A percentile compares a stretch with the other conserved stretches of the same genome.
phyloP scores from a whole-genome alignment of 768 basidiomycete genomes.

The Tylopilus sp. region DNA sequence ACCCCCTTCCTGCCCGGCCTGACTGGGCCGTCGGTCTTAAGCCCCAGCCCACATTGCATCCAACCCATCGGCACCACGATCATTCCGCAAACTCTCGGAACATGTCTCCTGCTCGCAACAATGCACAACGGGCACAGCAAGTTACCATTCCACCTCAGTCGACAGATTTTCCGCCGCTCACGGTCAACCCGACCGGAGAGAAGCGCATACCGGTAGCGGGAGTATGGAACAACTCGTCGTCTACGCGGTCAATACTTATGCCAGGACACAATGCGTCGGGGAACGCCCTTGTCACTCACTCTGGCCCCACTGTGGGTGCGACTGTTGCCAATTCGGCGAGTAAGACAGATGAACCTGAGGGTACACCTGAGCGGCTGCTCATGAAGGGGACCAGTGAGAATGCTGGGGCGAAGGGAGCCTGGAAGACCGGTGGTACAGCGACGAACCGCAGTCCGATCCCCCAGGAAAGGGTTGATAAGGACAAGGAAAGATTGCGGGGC shows the following conservation, averaged over 20 bases:
- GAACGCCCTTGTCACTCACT: constrained; percentile 38
- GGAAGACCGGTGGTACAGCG: constrained; percentile 18
- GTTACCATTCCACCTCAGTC: constrained; percentile 45
- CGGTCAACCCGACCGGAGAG: constrained; percentile 41
- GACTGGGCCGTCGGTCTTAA: constrained; percentile 89
- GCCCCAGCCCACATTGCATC: constrained; percentile 64
- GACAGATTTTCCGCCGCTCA: constrained; percentile 71
- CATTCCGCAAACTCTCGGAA: constrained; percentile 36
- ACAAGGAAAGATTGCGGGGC: constrained; percentile 35
- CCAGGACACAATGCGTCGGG: constrained; percentile 34
- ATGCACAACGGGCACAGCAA: constrained; percentile 35
- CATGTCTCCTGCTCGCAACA: constrained; percentile 37
- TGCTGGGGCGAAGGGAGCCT: constrained; percentile 33
- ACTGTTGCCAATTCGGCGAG: constrained; percentile 2
- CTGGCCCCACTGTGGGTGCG: constrained; percentile 20
- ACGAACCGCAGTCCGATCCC: constrained; percentile 16
- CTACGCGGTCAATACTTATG: constrained; percentile 49
- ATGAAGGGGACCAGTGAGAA: constrained; percentile 43
- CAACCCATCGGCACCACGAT: constrained; percentile 54
- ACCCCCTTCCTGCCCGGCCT: constrained; percentile 76
- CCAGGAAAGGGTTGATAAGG: constrained; percentile 26
- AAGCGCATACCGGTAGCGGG: constrained; percentile 57
- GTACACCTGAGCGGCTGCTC: constrained; percentile 44
- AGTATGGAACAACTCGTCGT: constrained; percentile 66
- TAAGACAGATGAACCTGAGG: constrained; percentile 46